A percentile compares a stretch with the other conserved stretches of the same genome.
phyloP scores from a whole-genome alignment of 2,329 filamentous ascomycete genomes.

The Penicillium sp. region DNA sequence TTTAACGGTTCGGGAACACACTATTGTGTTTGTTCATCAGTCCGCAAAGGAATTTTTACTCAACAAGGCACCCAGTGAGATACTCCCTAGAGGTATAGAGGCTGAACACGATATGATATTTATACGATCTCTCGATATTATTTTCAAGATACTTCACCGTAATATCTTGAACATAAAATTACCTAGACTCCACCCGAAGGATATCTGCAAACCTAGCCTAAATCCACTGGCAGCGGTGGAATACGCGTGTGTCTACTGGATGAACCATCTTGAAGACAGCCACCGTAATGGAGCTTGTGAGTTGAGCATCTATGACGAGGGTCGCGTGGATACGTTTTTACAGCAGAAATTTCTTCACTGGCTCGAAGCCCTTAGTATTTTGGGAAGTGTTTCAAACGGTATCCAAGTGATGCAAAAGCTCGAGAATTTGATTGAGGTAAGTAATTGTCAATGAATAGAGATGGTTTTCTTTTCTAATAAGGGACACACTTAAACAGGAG shows the following conservation, averaged over 20 bases:
- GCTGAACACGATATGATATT: conserved; percentile 4
- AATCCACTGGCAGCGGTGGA: conserved; percentile 32
- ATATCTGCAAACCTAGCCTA: conserved; percentile 15
- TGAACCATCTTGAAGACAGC: conserved; percentile 36
- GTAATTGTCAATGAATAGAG: neutral
- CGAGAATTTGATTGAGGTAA: conserved; percentile 18
- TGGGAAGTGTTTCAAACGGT: conserved; percentile 21
- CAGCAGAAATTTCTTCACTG: conserved; percentile 31
- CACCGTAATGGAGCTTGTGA: neutral
- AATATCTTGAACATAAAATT: conserved; percentile 1
- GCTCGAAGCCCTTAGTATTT: conserved; percentile 35
- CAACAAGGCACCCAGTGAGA: neutral
- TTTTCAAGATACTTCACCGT: conserved; percentile 2
- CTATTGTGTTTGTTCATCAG: conserved; percentile 1
- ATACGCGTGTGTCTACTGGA: conserved; percentile 44
- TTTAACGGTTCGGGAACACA: conserved; percentile 1
- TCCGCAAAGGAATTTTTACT: conserved; percentile 5
- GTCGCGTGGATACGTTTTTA: conserved; percentile 24
- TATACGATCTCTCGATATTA: neutral
- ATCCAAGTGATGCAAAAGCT: conserved; percentile 28
- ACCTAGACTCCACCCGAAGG: conserved; percentile 24
- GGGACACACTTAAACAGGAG: neutral
- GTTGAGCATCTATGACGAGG: conserved; percentile 13
- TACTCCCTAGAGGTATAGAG: conserved; percentile 1
- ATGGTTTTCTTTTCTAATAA: neutral